Conservation (phyloP, 148 eudicot genomes). For the Nepenthes gracilis region DNA sequence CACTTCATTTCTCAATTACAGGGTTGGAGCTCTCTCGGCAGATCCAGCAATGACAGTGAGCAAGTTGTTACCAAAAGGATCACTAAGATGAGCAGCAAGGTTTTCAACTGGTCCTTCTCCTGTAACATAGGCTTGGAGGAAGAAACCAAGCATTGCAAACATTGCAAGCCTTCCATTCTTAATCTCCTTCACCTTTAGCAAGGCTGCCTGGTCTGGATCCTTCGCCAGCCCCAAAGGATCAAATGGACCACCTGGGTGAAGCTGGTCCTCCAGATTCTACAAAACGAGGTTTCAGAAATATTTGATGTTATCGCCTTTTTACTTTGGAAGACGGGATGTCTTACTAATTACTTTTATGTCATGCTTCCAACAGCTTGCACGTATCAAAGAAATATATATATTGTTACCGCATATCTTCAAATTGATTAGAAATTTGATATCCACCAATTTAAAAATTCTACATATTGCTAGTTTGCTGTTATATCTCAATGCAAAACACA, state of each 20-base stretch:
- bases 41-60: constrained; percentile 71
- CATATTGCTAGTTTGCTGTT: too few species aligned
- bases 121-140: constrained; percentile 91
- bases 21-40: constrained; percentile 79
- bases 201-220: constrained; percentile 93
- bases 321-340: background rate
- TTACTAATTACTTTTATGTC: too few species aligned
- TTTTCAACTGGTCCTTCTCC: constrained; percentile 97
- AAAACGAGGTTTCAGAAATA: background rate
- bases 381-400: too few species aligned
- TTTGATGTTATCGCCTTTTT: background rate
- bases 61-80: constrained; percentile 90
- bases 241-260: constrained; percentile 98
- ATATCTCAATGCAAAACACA: too few species aligned
- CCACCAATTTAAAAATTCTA: too few species aligned
- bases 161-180: constrained; percentile 97
- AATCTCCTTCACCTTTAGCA: constrained; percentile 96
- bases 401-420: too few species aligned
- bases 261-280: constrained; percentile 83
- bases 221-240: constrained; percentile 91
- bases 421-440: too few species aligned
- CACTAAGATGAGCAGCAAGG: constrained; percentile 71
- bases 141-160: constrained; percentile 95
- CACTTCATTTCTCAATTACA: constrained; percentile 22
- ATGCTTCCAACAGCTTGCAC: too few species aligned